These are phyloP conservation scores for Dactylellina parvicollis DNA, from an alignment of 2,329 filamentous ascomycete species.

Conservation along the genomic window DNA sequence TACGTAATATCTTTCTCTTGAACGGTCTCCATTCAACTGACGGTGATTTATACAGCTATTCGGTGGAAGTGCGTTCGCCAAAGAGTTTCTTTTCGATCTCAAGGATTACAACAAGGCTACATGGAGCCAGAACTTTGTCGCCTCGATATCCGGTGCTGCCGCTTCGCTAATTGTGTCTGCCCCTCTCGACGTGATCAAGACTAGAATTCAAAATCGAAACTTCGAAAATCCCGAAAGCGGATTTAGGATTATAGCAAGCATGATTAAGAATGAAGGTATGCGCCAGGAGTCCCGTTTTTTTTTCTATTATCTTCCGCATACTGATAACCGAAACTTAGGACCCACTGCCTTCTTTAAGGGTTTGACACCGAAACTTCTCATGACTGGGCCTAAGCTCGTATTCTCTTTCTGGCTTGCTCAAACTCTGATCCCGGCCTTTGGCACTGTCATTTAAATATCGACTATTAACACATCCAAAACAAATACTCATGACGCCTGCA, in stretches of 20 bases:
- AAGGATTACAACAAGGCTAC: conserved; percentile 93
- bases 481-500: too few relatives aligned
- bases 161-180: conserved; percentile 97
- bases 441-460: conserved; percentile 58
- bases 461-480: not conserved
- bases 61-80: conserved; percentile 94
- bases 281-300: not conserved
- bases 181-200: conserved; percentile 97
- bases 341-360: conserved; percentile 94
- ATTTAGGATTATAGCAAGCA: conserved; percentile 88
- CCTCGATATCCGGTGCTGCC: conserved; percentile 92
- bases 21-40: not conserved
- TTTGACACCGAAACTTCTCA: conserved; percentile 93
- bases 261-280: conserved; percentile 86
- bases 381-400: conserved; percentile 98
- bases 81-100: conserved; percentile 92
- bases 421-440: conserved; percentile 94
- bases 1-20: not conserved
- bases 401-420: conserved; percentile 99
- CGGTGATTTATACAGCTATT: conserved; percentile 74
- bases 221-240: conserved; percentile 97
- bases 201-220: conserved; percentile 96
- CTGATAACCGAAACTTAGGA: conserved; percentile 19
- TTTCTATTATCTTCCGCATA: not conserved
- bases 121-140: conserved; percentile 97